phyloP scores from a whole-genome alignment of 2,329 filamentous ascomycete species.

The Arthroderma sp. region DNA sequence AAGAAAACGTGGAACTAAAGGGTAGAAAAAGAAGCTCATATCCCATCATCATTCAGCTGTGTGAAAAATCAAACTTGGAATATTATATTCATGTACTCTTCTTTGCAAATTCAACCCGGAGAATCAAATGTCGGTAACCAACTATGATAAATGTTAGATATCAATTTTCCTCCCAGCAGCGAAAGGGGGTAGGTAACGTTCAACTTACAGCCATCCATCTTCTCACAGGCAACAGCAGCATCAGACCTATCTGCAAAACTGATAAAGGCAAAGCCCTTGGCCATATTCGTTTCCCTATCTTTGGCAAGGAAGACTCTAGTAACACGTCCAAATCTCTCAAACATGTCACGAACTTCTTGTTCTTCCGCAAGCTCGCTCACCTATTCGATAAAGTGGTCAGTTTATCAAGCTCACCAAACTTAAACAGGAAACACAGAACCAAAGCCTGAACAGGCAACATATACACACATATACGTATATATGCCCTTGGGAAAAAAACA shows the following conservation, averaged over 20 bases:
- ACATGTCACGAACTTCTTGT: slow-evolving; percentile 88
- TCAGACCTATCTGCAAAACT: slow-evolving; percentile 84
- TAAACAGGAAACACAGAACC: too few relatives aligned
- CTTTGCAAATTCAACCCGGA: slow-evolving; percentile 41
- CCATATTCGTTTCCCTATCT: slow-evolving; percentile 87
- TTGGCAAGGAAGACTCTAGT: slow-evolving; percentile 96
- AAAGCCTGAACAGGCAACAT: too few relatives aligned
- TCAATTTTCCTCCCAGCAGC: not conserved
- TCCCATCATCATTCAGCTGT: not conserved
- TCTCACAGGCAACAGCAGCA: slow-evolving; percentile 83
- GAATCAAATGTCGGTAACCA: slow-evolving; percentile 40
- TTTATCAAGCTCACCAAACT: not conserved
- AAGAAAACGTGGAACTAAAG: slow-evolving; percentile 2
- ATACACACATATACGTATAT: too few relatives aligned
- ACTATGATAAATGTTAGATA: slow-evolving; percentile 20
- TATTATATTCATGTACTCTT: slow-evolving; percentile 20
- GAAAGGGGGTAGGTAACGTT: slow-evolving; percentile 1
- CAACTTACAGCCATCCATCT: slow-evolving; percentile 81
- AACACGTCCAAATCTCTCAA: slow-evolving; percentile 91
- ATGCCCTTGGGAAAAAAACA: slow-evolving; percentile 15
- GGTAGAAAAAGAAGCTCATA: not conserved
- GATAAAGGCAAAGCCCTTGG: slow-evolving; percentile 98
- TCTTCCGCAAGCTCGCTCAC: slow-evolving; percentile 97
- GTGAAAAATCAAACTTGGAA: not conserved
- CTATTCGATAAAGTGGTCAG: slow-evolving; percentile 33